Evolutionary conservation across 768 basidiomycete species (phyloP), one percentile per base, ranked within the genome.

Genomic region (Coprinopsis marcescibilis): DNA sequence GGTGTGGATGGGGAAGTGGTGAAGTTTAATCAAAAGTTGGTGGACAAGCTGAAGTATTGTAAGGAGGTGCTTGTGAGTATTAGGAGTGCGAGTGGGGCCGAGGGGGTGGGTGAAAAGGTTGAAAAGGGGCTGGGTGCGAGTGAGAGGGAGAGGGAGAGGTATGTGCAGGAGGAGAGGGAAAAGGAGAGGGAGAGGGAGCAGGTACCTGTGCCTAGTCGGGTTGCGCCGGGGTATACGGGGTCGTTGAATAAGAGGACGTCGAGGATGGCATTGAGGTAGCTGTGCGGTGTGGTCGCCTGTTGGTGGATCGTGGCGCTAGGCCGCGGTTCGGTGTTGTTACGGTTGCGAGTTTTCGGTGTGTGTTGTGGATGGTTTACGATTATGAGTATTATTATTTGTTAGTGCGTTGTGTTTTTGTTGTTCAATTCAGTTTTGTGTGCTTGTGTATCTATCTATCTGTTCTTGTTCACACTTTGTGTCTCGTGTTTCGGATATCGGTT

Each of bases 11-110:
- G 73, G 3, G 81, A 81, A 13, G 63, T 78, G 52, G 69, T 71
- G 44, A 85, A 83, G 64, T 77, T 80, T 55, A 70, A 77, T 45
- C 75, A 77, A 55, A 75, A 75, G 45, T 62, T 92, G 27, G 63
- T 91, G 25, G 84, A 84, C 52, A 91, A 91, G 68, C 74, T 92
- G 55, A 83, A 83, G 64, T 93, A 88, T 63, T 89, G 85, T 70
- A 85, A 83, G 60, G 90, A 93, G 61, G 86, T 93, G 26, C 71
- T 93, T 39, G 62, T 74, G 45, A 83, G 80, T 51, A 89, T 89
- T 52, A 69, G 72, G 45, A 77, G 73, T 43, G 83, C 81, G 35
- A 82, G 76, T 55, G 72, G 65, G 2, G 63, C 63, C 21, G 68
- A 64, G 19, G 53, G 54, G 21, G 46, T 27, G 15, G 38, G 8